phyloP scores from a whole-genome alignment of 345 rosid genomes.

The Psidium friedrichsthalianum region DNA sequence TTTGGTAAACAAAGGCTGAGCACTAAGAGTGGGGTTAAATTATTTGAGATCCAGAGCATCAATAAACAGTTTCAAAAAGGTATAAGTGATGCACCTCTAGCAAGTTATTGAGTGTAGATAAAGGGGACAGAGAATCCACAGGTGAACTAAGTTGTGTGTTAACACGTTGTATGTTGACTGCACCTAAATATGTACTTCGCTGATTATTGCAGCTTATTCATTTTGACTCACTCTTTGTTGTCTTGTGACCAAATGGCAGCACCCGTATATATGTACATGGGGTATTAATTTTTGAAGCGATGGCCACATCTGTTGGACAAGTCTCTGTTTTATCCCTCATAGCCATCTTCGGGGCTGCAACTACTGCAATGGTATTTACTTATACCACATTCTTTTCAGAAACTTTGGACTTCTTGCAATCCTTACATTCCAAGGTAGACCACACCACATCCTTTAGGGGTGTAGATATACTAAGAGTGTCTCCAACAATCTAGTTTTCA shows the following conservation, averaged over 20 bases:
- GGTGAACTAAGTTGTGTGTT: too few species aligned
- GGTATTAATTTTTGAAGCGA: slow-evolving; percentile 81
- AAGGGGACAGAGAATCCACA: background rate
- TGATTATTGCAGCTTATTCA: background rate
- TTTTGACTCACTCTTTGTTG: background rate
- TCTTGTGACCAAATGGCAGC: slow-evolving; percentile 23
- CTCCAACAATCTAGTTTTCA: too few species aligned
- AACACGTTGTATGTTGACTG: background rate
- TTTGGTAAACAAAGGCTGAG: background rate
- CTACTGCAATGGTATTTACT: slow-evolving; percentile 74
- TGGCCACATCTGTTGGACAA: slow-evolving; percentile 95
- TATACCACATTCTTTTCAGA: background rate
- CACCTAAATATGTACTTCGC: background rate
- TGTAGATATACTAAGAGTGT: too few species aligned
- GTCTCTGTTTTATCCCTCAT: slow-evolving; percentile 82
- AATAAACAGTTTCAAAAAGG: background rate
- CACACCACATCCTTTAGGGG: too few species aligned
- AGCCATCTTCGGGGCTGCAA: slow-evolving; percentile 92
- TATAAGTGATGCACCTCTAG: background rate
- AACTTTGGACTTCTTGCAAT: background rate
- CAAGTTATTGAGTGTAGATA: background rate
- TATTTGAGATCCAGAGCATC: background rate
- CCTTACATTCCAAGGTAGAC: too few species aligned
- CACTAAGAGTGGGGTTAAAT: background rate
- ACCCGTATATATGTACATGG: slow-evolving; percentile 86